Base-by-base conservation (phyloP, 768 basidiomycete species). In the Infundibulicybe gibba region DNA sequence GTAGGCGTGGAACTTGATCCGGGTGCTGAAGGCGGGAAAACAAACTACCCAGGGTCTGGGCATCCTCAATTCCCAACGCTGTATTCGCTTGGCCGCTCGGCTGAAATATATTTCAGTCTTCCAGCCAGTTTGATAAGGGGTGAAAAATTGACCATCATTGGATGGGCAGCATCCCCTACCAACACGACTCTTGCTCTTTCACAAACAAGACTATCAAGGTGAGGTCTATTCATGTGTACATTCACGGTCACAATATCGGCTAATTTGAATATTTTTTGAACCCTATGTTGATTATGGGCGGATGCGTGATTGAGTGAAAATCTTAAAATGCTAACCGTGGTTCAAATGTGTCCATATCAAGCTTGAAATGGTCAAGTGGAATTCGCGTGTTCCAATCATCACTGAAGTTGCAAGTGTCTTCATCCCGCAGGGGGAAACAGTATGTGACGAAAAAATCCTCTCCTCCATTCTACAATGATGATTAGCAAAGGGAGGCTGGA, bases 101-200 rank as follows among this genome's bases (percentile, higher is more conserved):
- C 82, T 83, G 48, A 20, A 40, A 48, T 37, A 19, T 25, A 8
- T 25, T 3, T 25, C 25, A 25, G 25, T 25, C 8, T 25, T 25
- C 25, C 25, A 25, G 8, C 25, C 25, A 25, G 3, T 25, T 19
- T 43, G 43, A 40, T 25, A 32, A 25, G 40, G 40, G 40, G 31
- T n/a, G 25, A 11, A 25, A 38, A 13, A 54, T 64, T 45, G 50
- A 70, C 81, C 57, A 77, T 63, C 32, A 79, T 60, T 12, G 81
- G 77, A 59, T 84, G 81, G 0, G 77, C 80, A 2, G 81, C 80
- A 45, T 83, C 79, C 41, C 81, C 83, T n/a, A 81, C 69, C 13
- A 83, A 60, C 13, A 77, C 70, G 16, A 77, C 61, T 42, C 70
- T 66, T 6, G 74, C 76, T 15, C 61, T 58, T 10, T 72, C 66